Conservation (phyloP, 2,329 filamentous ascomycete genomes). For the Stachybotrys chartarum region DNA sequence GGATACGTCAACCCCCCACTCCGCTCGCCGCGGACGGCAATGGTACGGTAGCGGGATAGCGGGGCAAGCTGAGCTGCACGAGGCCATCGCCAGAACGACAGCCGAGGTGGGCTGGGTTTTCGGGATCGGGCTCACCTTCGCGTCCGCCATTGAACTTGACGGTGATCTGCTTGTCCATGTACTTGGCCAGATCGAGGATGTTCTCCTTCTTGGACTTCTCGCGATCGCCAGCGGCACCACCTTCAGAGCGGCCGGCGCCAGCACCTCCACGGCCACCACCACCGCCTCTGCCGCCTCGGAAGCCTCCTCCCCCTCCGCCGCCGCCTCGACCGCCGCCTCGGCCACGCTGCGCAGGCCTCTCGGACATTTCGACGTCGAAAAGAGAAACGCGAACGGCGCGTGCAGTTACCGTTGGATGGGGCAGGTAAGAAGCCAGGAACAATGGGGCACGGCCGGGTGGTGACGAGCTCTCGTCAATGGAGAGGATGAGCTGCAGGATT, state of each 20-base stretch:
- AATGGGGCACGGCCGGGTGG: slow-evolving; percentile 2
- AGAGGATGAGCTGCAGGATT: not conserved
- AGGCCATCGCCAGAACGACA: not conserved
- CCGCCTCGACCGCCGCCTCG: slow-evolving; percentile 36
- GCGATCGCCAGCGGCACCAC: slow-evolving; percentile 35
- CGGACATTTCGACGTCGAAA: slow-evolving; percentile 32
- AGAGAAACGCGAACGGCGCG: not conserved
- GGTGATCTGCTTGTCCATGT: slow-evolving; percentile 91
- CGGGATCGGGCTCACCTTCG: slow-evolving; percentile 55
- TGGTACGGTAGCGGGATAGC: not conserved
- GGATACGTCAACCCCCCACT: too few relatives aligned
- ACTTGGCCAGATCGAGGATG: slow-evolving; percentile 90
- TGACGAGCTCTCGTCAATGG: not conserved
- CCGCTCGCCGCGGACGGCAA: not conserved
- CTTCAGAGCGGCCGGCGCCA: slow-evolving; percentile 17
- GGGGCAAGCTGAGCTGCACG: not conserved
- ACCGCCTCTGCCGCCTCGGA: slow-evolving; percentile 36
- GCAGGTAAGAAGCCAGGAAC: not conserved
- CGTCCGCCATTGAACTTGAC: slow-evolving; percentile 96
- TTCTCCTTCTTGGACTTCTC: slow-evolving; percentile 97
- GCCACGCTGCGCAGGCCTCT: slow-evolving; percentile 40
- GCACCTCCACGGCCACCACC: slow-evolving; percentile 38
- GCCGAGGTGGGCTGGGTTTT: not conserved
- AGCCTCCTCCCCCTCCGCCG: slow-evolving; percentile 31
- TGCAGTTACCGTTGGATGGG: not conserved